Base-by-base conservation (phyloP, 169 alveolate genomes). In the Neospora caninum region DNA sequence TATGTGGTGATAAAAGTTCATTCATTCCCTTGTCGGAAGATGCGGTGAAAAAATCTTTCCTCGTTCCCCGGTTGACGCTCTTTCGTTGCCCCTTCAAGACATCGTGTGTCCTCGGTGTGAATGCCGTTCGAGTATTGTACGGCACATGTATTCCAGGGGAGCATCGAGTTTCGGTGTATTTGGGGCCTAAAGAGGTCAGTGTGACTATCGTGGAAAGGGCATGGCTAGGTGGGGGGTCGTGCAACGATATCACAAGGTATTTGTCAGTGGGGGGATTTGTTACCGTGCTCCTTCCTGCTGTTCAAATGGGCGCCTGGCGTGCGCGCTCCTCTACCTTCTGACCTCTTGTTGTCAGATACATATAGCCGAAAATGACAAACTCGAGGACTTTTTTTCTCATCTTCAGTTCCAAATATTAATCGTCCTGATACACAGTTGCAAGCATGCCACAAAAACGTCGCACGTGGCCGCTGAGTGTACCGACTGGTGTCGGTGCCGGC, bases 201-300 rank as follows among this genome's bases (percentile, higher is more conserved):
- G 73, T 64, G 73, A 64, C 73, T 27, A 64, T 64, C n/a, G 73
- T 64, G 73, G 73, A 27, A 49, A 64, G 73, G 73, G 73, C 73
- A 16, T 27, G 73, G 73, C 73, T 64, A 27, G 4, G 73, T 64
- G 73, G 73, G 73, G 31, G 73, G 73, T 22, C 73, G n/a, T 64
- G 73, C 73, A 64, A 27, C 73, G n/a, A 64, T 64, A 16, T 64
- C 73, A 64, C 73, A 64, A 64, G 34, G 73, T 64, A 64, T 64
- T 64, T 64, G 73, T 64, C 73, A 64, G 73, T 64, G 73, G 73
- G 73, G n/a, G 73, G 73, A 64, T 64, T 64, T 64, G 73, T 64
- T 27, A 64, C 73, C 31, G 73, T 64, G 73, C 73, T 22, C 73
- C 73, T 64, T 64, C 73, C 73, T 64, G 73, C 73, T 64, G 73